Evolutionary conservation across 106 monocot genomes (phyloP), one percentile per base, ranked within the genome.

Genomic region (Vanilla planifolia): DNA sequence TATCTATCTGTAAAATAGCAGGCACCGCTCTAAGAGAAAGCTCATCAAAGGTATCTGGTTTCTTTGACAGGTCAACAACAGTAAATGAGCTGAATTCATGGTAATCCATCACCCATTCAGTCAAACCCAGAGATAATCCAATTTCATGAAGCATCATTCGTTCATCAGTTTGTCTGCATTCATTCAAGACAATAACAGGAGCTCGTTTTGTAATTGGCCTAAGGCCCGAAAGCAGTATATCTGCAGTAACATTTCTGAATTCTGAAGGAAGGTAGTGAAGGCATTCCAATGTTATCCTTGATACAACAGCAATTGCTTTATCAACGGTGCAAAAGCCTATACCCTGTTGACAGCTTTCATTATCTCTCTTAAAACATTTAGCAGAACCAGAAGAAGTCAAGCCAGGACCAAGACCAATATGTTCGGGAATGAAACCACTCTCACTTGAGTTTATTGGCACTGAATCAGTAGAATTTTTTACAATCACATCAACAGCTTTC

Each of bases 111-210:
- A 82, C 68, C 98, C 92, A 98, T 67, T 98, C 85, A 25, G 63
- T 26, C 35, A 92, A 52, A 24, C 92, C 98, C 75, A 92, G 87
- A 36, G 85, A 85, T 10, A 98, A 73, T 30, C 98, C 98, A 71
- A 98, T 88, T 48, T 85, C 79, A 88, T 98, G 98, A 72, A 98
- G 91, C 85, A 98, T 98, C 42, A 75, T 37, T 11, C 84, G 78
- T 48, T 98, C 79, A 61, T 45, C 53, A 28, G 27, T 68, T 43
- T 51, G 55, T 24, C 46, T 74, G 52, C 88, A 88, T 76, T 85
- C 77, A 61, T 48, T 60, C 62, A 98, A 71, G 34, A 98, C 50
- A 6, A 74, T 33, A 35, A 50, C 47, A 75, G 69, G 60, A 28
- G 80, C 82, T 72, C 76, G 70, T 47, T 85, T 92, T 10, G 59